A percentile compares a stretch with the other conserved stretches of the same genome.
Conservation (phyloP, 2,329 filamentous ascomycete genomes). For the Ophiosphaerella herpotricha region DNA sequence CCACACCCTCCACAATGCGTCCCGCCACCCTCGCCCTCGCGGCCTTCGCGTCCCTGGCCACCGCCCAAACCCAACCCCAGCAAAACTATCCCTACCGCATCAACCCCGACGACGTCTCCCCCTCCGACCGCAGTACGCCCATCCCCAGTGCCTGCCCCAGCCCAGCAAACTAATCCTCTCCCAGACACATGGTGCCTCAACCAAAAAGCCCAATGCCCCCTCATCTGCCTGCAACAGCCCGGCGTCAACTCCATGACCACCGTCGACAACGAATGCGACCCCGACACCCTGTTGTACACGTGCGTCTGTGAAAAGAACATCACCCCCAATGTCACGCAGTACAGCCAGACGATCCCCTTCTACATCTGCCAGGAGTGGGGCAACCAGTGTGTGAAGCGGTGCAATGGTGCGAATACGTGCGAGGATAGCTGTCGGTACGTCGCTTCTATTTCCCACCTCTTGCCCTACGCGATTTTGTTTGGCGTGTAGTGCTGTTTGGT, state of each 20-base stretch:
- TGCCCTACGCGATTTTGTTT: slow-evolving; percentile 4
- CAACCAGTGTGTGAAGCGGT: slow-evolving; percentile 67
- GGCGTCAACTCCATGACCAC: slow-evolving; percentile 52
- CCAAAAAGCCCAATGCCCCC: slow-evolving; percentile 68
- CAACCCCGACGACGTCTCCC: slow-evolving; percentile 63
- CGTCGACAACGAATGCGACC: slow-evolving; percentile 68
- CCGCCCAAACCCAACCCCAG: slow-evolving; percentile 51
- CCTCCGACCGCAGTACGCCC: slow-evolving; percentile 58
- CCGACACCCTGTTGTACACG: slow-evolving; percentile 66
- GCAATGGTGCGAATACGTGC: slow-evolving; percentile 63
- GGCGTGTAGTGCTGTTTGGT: background rate
- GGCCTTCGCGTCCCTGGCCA: slow-evolving; percentile 58
- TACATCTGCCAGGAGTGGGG: slow-evolving; percentile 75
- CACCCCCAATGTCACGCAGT: slow-evolving; percentile 74
- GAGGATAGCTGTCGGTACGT: slow-evolving; percentile 60
- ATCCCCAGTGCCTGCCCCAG: background rate
- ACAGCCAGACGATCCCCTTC: slow-evolving; percentile 77
- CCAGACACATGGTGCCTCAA: slow-evolving; percentile 67
- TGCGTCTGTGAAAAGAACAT: slow-evolving; percentile 72
- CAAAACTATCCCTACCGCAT: slow-evolving; percentile 55
- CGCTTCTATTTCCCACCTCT: background rate
- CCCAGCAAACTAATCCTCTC: slow-evolving; percentile 21
- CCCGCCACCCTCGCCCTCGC: slow-evolving; percentile 56
- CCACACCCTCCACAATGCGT: slow-evolving; percentile 51
- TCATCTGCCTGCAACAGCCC: slow-evolving; percentile 70